Percentiles rank a stretch among this genome's conserved stretches.
phyloP scores from a whole-genome alignment of 352 stramenopile species.

The Phytophthora melonis region DNA sequence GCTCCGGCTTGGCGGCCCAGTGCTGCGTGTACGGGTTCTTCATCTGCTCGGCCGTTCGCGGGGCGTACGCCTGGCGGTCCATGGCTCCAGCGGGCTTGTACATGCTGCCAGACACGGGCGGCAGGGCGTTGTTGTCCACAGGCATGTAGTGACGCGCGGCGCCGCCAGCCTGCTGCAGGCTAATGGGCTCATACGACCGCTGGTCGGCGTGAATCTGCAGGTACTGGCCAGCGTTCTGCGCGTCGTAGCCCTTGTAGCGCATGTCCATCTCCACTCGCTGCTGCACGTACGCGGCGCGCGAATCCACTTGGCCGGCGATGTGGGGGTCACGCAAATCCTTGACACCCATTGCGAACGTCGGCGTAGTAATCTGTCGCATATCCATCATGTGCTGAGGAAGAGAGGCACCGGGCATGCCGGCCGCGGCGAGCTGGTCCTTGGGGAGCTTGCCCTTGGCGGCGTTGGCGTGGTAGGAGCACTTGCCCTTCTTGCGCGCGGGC shows the following conservation, averaged over 20 bases:
- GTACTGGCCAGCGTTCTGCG: constrained; percentile 61
- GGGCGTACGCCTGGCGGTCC: constrained; percentile 45
- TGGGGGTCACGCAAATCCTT: constrained; percentile 60
- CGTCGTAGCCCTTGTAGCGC: constrained; percentile 82
- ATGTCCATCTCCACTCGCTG: constrained; percentile 76
- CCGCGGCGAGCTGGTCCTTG: constrained; percentile 53
- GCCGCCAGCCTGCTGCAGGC: constrained; percentile 47
- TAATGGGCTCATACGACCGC: constrained; percentile 79
- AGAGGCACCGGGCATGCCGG: constrained; percentile 17
- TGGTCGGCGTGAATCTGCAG: constrained; percentile 80
- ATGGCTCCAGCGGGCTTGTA: constrained; percentile 53
- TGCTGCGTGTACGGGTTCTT: constrained; percentile 75
- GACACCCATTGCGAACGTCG: constrained; percentile 51
- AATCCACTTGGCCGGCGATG: constrained; percentile 34
- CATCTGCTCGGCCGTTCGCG: constrained; percentile 43
- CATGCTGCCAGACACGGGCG: constrained; percentile 57
- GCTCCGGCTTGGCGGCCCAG: constrained; percentile 67
- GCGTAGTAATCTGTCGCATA: constrained; percentile 84
- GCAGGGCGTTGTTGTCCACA: constrained; percentile 55
- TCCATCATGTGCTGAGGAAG: constrained; percentile 80
- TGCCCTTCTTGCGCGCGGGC: constrained; percentile 85
- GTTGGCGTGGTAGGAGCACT: constrained; percentile 89
- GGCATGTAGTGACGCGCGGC: constrained; percentile 59
- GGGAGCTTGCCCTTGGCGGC: constrained; percentile 72
- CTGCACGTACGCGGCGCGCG: constrained; percentile 51